Evolutionary conservation across 1,139 yeast genomes (phyloP), one percentile per base, ranked within the genome.

Genomic region (Suhomyces terraborum): DNA sequence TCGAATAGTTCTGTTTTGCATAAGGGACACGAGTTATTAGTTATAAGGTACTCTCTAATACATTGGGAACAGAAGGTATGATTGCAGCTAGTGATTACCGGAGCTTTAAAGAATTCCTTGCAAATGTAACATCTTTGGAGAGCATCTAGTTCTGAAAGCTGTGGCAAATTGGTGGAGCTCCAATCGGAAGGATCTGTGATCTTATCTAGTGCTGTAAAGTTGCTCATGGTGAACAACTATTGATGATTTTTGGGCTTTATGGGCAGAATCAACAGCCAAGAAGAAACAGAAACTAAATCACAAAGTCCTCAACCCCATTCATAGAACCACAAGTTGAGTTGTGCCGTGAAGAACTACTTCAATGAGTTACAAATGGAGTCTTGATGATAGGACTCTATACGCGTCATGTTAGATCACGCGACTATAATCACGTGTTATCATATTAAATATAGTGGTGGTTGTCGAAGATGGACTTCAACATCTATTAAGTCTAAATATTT

Each of bases 31-130:
- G 75, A 67, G 28, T 76, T 75, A 26, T 78, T 79, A 32, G 65
- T 66, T 18, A 80, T 68, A 35, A 91, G 64, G 47, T 84, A 80
- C 48, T 85, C 79, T 46, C 97, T 73, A 26, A 93, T 87, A 59
- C 98, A 93, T 17, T 84, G 74, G 1, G 96, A 88, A 60, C 98
- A 93, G 58, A 89, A 93, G 0, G 94, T 84, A 59, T 93, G 98
- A 35, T 87, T 84, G 65, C 98, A 91, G 6, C 84, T 75, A 1
- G 97, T 87, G 32, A 86, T 67, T 41, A 88, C 89, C 1, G 98
- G 98, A 0, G 94, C 91, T 33, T 67, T 73, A 46, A 87, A 69
- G 49, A 84, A 80, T 46, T 89, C 97, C 56, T 91, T 88, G 60
- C 98, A 93, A n/a, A 93, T 85, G 53, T 84, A 89, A 56, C 98